phyloP scores from a whole-genome alignment of 768 basidiomycete genomes.

The Amanita muscaria region DNA sequence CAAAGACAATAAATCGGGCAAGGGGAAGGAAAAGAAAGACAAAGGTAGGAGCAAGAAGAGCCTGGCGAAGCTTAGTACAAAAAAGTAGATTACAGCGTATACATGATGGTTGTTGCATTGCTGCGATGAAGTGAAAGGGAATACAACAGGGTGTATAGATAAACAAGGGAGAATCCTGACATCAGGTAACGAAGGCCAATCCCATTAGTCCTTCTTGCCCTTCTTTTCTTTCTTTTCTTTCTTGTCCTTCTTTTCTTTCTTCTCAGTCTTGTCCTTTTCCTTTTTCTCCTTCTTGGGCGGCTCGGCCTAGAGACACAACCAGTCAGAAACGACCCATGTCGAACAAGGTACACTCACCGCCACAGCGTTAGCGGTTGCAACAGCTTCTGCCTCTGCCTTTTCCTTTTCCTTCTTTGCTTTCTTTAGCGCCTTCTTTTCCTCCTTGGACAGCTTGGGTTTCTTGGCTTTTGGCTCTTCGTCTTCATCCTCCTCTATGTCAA shows the following conservation, averaged over 20 bases:
- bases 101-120: too few species aligned
- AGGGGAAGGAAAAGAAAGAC: constrained; percentile 25
- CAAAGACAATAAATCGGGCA: constrained; percentile 23
- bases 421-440: constrained; percentile 81
- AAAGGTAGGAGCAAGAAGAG: constrained; percentile 48
- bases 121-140: not conserved
- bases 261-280: constrained; percentile 46
- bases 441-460: constrained; percentile 73
- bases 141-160: not conserved
- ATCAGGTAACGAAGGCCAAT: not conserved
- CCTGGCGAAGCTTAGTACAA: constrained; percentile 42
- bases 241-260: constrained; percentile 38
- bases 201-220: not conserved
- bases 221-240: constrained; percentile 32
- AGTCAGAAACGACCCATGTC: not conserved
- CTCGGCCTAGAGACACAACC: constrained; percentile 19
- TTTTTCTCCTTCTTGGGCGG: constrained; percentile 31
- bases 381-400: constrained; percentile 34
- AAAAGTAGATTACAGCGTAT: constrained; percentile 42
- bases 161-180: not conserved
- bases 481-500: constrained; percentile 40
- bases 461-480: constrained; percentile 44
- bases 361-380: constrained; percentile 24
- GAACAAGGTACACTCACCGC: constrained; percentile 15
- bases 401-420: constrained; percentile 63